A percentile compares a stretch with the other conserved stretches of the same genome.
Conservation (phyloP, 163 green algal genomes). For the Scenedesmus sp. region DNA sequence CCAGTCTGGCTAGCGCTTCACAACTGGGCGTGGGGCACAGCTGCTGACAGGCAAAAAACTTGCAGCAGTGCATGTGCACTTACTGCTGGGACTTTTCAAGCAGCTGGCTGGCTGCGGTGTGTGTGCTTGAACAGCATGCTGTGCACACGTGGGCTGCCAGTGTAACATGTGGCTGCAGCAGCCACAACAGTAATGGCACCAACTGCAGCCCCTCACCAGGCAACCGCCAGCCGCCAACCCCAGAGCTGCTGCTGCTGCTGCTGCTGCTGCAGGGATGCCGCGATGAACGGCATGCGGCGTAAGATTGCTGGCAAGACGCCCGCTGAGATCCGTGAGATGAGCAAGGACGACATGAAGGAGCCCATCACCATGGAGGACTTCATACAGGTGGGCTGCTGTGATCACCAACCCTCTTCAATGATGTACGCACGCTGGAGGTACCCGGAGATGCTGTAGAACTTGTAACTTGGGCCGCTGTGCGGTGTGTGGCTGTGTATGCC, state of each 20-base stretch:
- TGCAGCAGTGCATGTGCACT: too few relatives aligned
- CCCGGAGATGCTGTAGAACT: too few relatives aligned
- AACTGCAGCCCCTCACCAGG: too few relatives aligned
- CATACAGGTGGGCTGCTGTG: neutral
- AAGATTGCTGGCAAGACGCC: conserved; percentile 75
- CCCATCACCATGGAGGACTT: neutral
- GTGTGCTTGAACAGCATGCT: neutral
- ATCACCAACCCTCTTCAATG: too few relatives aligned
- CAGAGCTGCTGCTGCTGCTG: neutral
- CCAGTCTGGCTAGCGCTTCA: neutral
- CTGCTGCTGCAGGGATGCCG: conserved; percentile 67
- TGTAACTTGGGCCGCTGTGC: too few relatives aligned
- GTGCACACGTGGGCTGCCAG: neutral
- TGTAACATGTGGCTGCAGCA: neutral
- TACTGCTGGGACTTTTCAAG: too few relatives aligned
- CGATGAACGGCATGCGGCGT: conserved; percentile 90
- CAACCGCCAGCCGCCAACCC: neutral
- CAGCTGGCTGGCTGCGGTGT: too few relatives aligned
- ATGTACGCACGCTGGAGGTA: too few relatives aligned
- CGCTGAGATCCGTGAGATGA: conserved; percentile 61
- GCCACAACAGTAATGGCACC: too few relatives aligned
- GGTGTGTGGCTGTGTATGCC: too few relatives aligned
- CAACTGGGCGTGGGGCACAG: neutral
- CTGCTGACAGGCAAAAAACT: neutral
- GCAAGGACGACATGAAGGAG: conserved; percentile 60